Evolutionary conservation across 2,329 filamentous ascomycete genomes (phyloP).

Genomic region (Cercospora nicotianae): DNA sequence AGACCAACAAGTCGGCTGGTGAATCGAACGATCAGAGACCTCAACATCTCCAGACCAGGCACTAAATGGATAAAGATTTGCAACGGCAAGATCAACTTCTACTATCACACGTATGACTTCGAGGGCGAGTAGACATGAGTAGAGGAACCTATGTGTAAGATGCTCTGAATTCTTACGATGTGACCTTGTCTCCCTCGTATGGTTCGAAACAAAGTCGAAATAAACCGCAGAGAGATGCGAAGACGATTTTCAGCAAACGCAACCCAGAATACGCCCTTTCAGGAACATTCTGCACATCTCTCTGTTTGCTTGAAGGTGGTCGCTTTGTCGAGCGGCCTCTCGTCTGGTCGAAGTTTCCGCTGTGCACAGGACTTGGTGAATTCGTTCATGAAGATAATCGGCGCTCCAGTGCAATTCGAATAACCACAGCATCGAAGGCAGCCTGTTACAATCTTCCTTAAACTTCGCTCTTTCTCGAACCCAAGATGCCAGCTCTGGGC

Average conservation of each 20-base stretch:
- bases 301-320: neutral
- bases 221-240: neutral
- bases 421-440: neutral
- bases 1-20: neutral
- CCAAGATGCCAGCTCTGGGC: neutral
- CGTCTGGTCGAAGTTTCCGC: neutral
- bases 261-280: neutral
- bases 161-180: neutral
- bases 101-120: neutral
- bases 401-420: neutral
- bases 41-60: neutral
- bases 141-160: neutral
- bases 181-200: neutral
- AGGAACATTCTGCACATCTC: neutral
- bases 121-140: neutral
- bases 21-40: neutral
- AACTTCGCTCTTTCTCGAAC: neutral
- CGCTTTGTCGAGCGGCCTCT: neutral
- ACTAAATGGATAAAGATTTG: neutral
- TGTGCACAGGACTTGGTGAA: neutral
- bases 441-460: neutral
- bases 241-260: neutral
- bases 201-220: neutral
- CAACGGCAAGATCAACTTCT: neutral
- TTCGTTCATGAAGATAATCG: neutral